A percentile compares a stretch with the other conserved stretches of the same genome.
These are phyloP conservation scores for Atalantia buxifolia DNA, from an alignment of 345 rosid species.

Conservation along the genomic window DNA sequence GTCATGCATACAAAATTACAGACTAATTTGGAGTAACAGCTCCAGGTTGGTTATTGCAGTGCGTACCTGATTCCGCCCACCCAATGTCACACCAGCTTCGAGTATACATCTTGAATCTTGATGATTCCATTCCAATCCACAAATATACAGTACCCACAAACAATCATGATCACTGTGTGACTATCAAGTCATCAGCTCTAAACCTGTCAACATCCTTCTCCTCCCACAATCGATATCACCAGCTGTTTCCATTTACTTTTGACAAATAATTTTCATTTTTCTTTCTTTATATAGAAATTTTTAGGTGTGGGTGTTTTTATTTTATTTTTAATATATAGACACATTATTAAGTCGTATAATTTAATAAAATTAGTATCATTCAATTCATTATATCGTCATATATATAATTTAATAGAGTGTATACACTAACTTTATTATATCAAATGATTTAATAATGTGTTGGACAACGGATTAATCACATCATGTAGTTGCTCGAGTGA, in stretches of 20 bases:
- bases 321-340: too few relatives aligned
- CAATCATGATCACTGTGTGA: slow-evolving; percentile 13
- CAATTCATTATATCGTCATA: too few relatives aligned
- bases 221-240: neutral
- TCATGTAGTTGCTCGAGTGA: too few relatives aligned
- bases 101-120: too few relatives aligned
- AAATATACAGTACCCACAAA: slow-evolving; percentile 26
- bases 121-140: slow-evolving; percentile 11
- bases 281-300: neutral
- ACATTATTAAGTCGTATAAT: too few relatives aligned
- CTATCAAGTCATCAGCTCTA: neutral
- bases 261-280: too few relatives aligned
- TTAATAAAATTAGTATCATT: too few relatives aligned
- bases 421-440: too few relatives aligned
- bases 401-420: too few relatives aligned
- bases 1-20: neutral
- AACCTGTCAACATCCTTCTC: slow-evolving; percentile 10
- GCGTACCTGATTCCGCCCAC: neutral
- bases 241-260: neutral
- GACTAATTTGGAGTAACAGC: neutral
- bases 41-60: neutral
- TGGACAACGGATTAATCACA: too few relatives aligned
- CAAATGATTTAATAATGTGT: fast-evolving
- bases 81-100: neutral
- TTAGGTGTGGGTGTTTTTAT: fast-evolving